Conservation (phyloP, 2,329 filamentous ascomycete species). For the Colletotrichum brevisporum region DNA sequence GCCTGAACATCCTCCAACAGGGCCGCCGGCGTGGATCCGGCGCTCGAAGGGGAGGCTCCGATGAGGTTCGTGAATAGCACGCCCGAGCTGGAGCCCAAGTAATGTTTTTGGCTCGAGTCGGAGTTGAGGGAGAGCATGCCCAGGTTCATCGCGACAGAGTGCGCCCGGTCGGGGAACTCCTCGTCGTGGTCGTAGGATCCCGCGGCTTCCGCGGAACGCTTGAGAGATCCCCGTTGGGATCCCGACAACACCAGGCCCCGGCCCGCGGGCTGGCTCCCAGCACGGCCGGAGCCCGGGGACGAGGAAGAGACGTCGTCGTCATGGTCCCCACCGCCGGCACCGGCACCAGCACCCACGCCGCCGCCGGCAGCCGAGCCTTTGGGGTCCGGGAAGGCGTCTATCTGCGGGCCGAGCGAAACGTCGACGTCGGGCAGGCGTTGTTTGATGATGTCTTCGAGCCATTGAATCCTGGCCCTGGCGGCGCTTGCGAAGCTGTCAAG, state of each 20-base stretch:
- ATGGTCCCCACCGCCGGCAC: conserved; percentile 26
- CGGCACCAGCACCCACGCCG: not conserved
- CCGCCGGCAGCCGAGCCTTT: conserved; percentile 13
- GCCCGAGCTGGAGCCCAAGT: conserved; percentile 55
- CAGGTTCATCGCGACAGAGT: conserved; percentile 51
- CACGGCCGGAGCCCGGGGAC: conserved; percentile 21
- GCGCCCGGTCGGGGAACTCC: conserved; percentile 64
- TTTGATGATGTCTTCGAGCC: conserved; percentile 51
- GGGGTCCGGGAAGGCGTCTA: conserved; percentile 44
- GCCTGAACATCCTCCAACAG: conserved; percentile 34
- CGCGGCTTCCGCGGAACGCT: conserved; percentile 26
- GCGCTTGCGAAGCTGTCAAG: conserved; percentile 41
- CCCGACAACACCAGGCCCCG: not conserved
- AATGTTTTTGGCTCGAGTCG: conserved; percentile 53
- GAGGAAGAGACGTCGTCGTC: conserved; percentile 29
- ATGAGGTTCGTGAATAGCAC: conserved; percentile 50
- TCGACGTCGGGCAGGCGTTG: conserved; percentile 48
- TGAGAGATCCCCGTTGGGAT: conserved; percentile 8
- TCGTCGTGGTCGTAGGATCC: conserved; percentile 62
- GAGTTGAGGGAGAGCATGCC: conserved; percentile 55
- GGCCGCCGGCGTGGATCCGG: conserved; percentile 11
- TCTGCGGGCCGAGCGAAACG: conserved; percentile 46
- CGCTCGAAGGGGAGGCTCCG: conserved; percentile 41
- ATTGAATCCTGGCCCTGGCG: conserved; percentile 50
- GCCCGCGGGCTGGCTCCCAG: conserved; percentile 6